Conservation (phyloP, 2,329 filamentous ascomycete species). For the Epichloe festucae region DNA sequence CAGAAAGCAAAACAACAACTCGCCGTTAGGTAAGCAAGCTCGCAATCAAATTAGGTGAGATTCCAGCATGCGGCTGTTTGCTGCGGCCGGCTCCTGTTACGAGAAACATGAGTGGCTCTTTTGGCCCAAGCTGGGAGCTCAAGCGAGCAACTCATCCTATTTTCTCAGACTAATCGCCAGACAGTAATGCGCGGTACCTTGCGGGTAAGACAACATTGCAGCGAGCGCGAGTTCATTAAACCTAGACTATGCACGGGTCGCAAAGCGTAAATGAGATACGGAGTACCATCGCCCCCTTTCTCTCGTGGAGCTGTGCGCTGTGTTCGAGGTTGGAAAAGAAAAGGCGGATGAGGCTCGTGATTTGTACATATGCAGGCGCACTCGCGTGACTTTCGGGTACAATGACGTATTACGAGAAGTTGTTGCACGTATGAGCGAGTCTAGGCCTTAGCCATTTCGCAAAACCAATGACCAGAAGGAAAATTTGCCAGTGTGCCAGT, state of each 20-base stretch:
- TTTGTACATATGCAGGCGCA: no score
- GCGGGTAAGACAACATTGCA: not conserved
- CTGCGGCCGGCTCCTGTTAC: not conserved
- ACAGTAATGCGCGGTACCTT: not conserved
- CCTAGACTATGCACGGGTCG: not conserved
- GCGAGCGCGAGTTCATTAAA: not conserved
- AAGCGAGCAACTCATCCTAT: not conserved
- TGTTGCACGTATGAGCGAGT: no score
- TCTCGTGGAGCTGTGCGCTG: not conserved
- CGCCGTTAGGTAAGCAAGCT: slow-evolving; percentile 14
- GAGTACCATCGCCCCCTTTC: not conserved
- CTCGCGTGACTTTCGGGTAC: no score
- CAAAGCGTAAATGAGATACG: not conserved
- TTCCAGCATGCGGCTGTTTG: slow-evolving; percentile 9
- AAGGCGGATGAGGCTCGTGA: no score
- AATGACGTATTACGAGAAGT: no score
- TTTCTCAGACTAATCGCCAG: not conserved
- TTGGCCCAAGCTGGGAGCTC: not conserved
- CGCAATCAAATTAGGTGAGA: slow-evolving; percentile 12
- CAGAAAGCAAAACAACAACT: slow-evolving; percentile 7
- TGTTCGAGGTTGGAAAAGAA: not conserved
- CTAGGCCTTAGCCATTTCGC: no score
- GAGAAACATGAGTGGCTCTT: slow-evolving; percentile 4
- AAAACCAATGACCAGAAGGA: no score
- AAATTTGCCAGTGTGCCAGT: no score